Conservation (phyloP, 805 yeast species). For the Torulaspora delbrueckii region DNA sequence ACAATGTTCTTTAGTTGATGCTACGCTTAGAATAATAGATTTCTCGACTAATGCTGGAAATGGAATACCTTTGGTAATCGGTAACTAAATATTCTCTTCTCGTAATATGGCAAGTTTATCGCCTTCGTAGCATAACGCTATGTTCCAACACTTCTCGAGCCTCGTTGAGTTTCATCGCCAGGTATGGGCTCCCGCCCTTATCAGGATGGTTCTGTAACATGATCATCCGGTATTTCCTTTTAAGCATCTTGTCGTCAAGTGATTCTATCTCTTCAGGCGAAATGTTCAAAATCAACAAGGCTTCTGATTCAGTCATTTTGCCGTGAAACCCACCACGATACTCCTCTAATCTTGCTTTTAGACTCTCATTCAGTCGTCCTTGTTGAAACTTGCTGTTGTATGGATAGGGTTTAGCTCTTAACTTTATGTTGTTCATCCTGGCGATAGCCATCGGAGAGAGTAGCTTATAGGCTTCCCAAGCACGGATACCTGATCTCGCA, state of each 20-base stretch:
- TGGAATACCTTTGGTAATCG: no score
- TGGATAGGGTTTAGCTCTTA: slow-evolving; percentile 10
- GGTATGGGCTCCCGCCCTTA: slow-evolving; percentile 83
- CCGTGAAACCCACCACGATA: slow-evolving; percentile 59
- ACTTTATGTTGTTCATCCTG: slow-evolving; percentile 23
- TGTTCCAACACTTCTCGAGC: slow-evolving; percentile 66
- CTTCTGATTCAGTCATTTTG: slow-evolving; percentile 67
- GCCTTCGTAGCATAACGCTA: slow-evolving; percentile 22
- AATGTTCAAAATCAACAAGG: slow-evolving; percentile 58
- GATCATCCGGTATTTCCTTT: slow-evolving; percentile 74
- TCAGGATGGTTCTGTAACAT: slow-evolving; percentile 93
- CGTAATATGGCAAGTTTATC: not conserved
- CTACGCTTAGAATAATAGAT: no score
- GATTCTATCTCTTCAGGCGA: slow-evolving; percentile 50
- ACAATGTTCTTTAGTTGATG: no score
- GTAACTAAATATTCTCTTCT: no score
- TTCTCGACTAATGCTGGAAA: no score
- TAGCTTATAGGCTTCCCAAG: slow-evolving; percentile 30
- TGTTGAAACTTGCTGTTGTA: slow-evolving; percentile 17
- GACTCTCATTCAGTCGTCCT: slow-evolving; percentile 11
- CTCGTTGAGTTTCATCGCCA: slow-evolving; percentile 89
- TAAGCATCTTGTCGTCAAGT: slow-evolving; percentile 48
- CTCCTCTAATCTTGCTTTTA: slow-evolving; percentile 24
- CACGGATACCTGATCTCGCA: slow-evolving; percentile 27
- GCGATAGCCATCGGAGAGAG: slow-evolving; percentile 31